Evolutionary conservation across 2,329 filamentous ascomycete species (phyloP).

Genomic region (Penicillium expansum): DNA sequence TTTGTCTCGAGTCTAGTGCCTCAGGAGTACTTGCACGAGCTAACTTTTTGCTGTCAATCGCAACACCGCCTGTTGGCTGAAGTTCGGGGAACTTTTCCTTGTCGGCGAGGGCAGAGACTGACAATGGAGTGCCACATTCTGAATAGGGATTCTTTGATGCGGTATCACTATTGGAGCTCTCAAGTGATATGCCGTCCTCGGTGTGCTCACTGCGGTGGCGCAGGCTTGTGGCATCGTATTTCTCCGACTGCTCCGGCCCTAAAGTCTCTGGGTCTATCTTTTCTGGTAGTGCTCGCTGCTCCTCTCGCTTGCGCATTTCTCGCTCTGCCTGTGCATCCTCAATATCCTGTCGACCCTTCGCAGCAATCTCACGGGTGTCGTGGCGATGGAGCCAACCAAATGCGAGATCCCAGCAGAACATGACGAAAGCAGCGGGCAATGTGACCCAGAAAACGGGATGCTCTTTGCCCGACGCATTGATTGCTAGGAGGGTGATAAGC

Average conservation of each 20-base stretch:
- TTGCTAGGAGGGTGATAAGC: constrained; percentile 61
- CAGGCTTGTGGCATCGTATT: not conserved
- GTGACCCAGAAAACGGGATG: constrained; percentile 67
- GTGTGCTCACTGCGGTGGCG: not conserved
- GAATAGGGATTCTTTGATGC: not conserved
- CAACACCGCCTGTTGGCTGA: not conserved
- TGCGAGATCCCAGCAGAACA: constrained; percentile 65
- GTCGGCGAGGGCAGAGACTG: constrained; percentile 5
- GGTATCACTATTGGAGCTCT: not conserved
- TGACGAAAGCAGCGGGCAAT: constrained; percentile 64
- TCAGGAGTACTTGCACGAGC: constrained; percentile 1
- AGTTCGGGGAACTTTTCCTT: constrained; percentile 14
- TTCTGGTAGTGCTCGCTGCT: not conserved
- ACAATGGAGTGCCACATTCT: not conserved
- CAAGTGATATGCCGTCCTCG: not conserved
- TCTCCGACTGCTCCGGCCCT: not conserved
- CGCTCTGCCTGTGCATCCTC: constrained; percentile 45
- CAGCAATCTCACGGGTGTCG: constrained; percentile 62
- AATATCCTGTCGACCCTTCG: constrained; percentile 52
- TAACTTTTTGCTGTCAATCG: not conserved
- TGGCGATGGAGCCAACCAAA: constrained; percentile 63
- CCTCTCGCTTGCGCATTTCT: constrained; percentile 31
- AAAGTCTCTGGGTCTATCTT: not conserved
- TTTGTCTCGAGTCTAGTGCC: constrained; percentile 2
- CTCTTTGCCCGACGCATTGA: constrained; percentile 60